Evolutionary conservation across 495 filamentous ascomycete species (phyloP).

Genomic region (Chlorociboria aeruginascens): DNA sequence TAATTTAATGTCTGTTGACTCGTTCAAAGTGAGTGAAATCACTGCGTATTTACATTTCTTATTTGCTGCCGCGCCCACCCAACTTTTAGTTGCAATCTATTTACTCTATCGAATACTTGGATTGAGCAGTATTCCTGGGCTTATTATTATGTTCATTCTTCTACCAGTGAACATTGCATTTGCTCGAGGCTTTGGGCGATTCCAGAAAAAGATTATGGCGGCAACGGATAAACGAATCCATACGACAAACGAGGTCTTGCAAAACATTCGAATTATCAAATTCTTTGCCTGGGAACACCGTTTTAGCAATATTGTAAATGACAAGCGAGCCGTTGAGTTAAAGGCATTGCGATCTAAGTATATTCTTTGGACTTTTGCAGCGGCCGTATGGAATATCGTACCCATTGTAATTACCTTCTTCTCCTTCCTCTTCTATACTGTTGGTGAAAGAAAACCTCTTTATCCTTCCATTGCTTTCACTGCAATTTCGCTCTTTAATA

Average conservation of each 20-base stretch:
- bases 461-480: slow-evolving; percentile 94
- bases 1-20: slow-evolving; percentile 98
- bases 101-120: slow-evolving; percentile 86
- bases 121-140: slow-evolving; percentile 84
- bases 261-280: slow-evolving; percentile 98
- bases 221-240: slow-evolving; percentile 95
- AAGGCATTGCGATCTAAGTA: slow-evolving; percentile 68
- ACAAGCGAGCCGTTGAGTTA: slow-evolving; percentile 73
- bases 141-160: slow-evolving; percentile 80
- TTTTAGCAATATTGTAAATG: slow-evolving; percentile 75
- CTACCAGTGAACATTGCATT: slow-evolving; percentile 83
- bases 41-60: slow-evolving; percentile 49
- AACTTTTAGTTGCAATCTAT: slow-evolving; percentile 31
- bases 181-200: slow-evolving; percentile 67
- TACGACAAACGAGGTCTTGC: slow-evolving; percentile 90
- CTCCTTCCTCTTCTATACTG: slow-evolving; percentile 86
- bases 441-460: slow-evolving; percentile 79
- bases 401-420: slow-evolving; percentile 93
- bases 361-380: slow-evolving; percentile 81
- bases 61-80: slow-evolving; percentile 27
- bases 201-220: slow-evolving; percentile 83
- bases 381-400: slow-evolving; percentile 92
- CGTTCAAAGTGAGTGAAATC: slow-evolving; percentile 85
- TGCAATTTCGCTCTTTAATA: slow-evolving; percentile 85
- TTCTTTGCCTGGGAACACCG: slow-evolving; percentile 98